phyloP scores from a whole-genome alignment of 2,329 filamentous ascomycete genomes.

The Metarhizium rileyi region DNA sequence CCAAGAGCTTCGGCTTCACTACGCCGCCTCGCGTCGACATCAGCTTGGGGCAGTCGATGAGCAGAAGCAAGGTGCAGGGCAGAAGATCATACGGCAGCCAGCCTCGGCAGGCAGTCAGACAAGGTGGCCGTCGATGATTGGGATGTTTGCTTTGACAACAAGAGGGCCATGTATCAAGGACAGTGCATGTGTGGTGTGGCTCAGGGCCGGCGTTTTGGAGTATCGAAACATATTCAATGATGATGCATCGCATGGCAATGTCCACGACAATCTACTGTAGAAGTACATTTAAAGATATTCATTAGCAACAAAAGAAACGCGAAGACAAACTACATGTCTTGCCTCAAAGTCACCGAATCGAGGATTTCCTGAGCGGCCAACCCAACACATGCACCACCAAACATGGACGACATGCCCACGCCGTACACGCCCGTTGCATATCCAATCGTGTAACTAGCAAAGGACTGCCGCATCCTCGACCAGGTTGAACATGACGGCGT shows the following conservation, averaged over 20 bases:
- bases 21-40: constrained; percentile 77
- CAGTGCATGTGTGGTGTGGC: neutral
- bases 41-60: constrained; percentile 70
- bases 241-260: neutral
- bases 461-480: no score
- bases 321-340: no score
- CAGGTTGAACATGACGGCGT: no score
- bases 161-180: neutral
- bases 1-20: constrained; percentile 73
- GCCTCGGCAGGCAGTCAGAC: constrained; percentile 45
- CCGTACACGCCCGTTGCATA: no score
- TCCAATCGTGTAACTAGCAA: no score
- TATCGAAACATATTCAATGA: neutral
- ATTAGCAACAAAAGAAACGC: neutral
- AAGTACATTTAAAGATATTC: neutral
- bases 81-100: constrained; percentile 70
- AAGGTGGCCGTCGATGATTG: constrained; percentile 8
- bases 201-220: neutral
- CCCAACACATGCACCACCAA: no score
- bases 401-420: no score
- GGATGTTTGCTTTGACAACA: neutral
- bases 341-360: no score
- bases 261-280: neutral
- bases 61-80: constrained; percentile 54
- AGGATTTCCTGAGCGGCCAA: no score